Conservation (phyloP, 805 yeast genomes). For the Ogataea nitratoaversa region DNA sequence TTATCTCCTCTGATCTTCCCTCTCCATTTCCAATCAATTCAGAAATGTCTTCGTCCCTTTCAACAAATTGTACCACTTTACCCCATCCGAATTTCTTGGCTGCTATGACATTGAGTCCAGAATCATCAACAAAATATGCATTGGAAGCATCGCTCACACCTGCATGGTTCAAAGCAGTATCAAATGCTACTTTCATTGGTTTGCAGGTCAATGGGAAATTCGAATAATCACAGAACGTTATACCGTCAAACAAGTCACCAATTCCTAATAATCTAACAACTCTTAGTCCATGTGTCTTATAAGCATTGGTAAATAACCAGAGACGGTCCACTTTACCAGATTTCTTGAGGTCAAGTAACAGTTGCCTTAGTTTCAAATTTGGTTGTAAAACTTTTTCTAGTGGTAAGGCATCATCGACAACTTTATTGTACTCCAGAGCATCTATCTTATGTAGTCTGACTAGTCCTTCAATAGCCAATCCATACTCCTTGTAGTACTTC, state of each 20-base stretch:
- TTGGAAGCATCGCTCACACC: slow-evolving; percentile 45
- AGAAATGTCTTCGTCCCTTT: slow-evolving; percentile 53
- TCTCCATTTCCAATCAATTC: slow-evolving; percentile 29
- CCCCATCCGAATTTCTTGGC: slow-evolving; percentile 72
- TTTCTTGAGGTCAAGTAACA: slow-evolving; percentile 43
- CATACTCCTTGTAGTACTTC: slow-evolving; percentile 79
- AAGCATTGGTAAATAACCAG: slow-evolving; percentile 95
- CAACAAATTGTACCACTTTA: slow-evolving; percentile 69
- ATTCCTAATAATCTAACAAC: slow-evolving; percentile 77
- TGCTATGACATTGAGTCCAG: slow-evolving; percentile 71
- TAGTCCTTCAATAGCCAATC: slow-evolving; percentile 90
- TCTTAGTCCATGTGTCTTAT: slow-evolving; percentile 81
- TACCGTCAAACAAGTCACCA: slow-evolving; percentile 92
- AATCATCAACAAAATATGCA: slow-evolving; percentile 84
- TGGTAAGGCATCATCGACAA: slow-evolving; percentile 92
- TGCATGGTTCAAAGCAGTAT: slow-evolving; percentile 60
- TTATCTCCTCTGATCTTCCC: slow-evolving; percentile 40
- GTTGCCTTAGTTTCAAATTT: slow-evolving; percentile 46
- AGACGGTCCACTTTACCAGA: slow-evolving; percentile 57
- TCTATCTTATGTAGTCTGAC: slow-evolving; percentile 67
- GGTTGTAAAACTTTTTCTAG: slow-evolving; percentile 73
- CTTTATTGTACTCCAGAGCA: slow-evolving; percentile 80
- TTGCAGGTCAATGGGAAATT: slow-evolving; percentile 72
- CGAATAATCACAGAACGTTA: slow-evolving; percentile 87
- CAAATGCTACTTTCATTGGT: slow-evolving; percentile 74